A percentile compares a stretch with the other conserved stretches of the same genome.
These are phyloP conservation scores for Neurospora hispaniola DNA, from an alignment of 495 filamentous ascomycete species.

Conservation along the genomic window DNA sequence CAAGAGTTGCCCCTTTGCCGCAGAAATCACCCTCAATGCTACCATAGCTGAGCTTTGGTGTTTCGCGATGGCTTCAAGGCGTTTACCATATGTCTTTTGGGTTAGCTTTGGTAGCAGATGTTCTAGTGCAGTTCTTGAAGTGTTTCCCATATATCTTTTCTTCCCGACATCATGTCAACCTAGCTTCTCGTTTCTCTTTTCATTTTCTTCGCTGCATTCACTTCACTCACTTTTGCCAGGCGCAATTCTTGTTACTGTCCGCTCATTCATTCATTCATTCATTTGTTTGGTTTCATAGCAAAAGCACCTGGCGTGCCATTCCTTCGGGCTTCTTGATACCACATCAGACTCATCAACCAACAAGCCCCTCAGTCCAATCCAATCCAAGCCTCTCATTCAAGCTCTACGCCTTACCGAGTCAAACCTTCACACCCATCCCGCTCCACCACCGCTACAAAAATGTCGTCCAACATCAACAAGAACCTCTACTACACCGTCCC, in stretches of 20 bases:
- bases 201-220: neutral
- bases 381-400: neutral
- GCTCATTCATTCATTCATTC: neutral
- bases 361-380: neutral
- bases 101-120: neutral
- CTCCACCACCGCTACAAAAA: neutral
- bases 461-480: neutral
- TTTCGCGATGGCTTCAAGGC: neutral
- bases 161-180: neutral
- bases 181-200: neutral
- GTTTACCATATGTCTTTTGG: neutral
- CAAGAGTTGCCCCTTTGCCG: neutral
- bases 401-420: neutral
- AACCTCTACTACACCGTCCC: slow-evolving; percentile 19
- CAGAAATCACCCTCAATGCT: neutral
- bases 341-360: neutral
- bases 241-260: neutral
- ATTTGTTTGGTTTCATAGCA: neutral
- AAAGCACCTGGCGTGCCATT: neutral
- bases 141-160: neutral
- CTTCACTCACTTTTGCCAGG: neutral
- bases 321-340: neutral
- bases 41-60: neutral
- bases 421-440: neutral
- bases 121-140: neutral